Base-by-base conservation (phyloP, 139 green algal species). In the Chara braunii region DNA sequence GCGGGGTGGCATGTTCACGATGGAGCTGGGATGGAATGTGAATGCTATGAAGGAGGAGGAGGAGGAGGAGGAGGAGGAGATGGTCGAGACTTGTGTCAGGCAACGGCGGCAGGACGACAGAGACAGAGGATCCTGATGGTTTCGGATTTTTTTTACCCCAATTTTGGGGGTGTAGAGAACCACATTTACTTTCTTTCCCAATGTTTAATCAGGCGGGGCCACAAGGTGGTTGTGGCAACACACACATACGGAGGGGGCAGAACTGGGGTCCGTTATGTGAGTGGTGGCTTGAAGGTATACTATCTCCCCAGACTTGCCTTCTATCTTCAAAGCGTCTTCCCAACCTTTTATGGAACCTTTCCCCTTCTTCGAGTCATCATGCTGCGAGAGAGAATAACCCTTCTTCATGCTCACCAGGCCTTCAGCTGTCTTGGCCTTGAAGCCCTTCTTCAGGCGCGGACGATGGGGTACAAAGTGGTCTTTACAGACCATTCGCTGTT, bases 401-500 rank as follows among this genome's bases (percentile, higher is more conserved):
- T 97, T 28, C 68, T 97, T 40, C 90, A 96, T 67, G 82, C 74
- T 0, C 89, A 95, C 77, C 81, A 82, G 82, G 88, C 88, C 1
- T 96, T 96, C 70, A 90, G 82, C 11, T 77, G 80, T 0, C 78
- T 98, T 30, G 84, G 78, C 0, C 82, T 90, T 48, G 90, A 98
- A 67, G 84, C 86, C 0, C 52, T 86, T 6, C 65, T 96, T 44
- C 81, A 93, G 51, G 90, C 86, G 0, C 67, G 84, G 26, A 90
- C 85, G 11, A 86, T 96, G 81, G 85, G 85, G 1, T 86, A 84
- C 62, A 83, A 83, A 70, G 82, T 83, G n/a, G 87, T 95, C 9
- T 98, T 97, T 82, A 98, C 92, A 0, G 92, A 97, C 81, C 92
- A 98, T 75, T 95, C 87, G 0, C 81, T 98, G 26, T 94, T 95